Conservation (phyloP, 129 eudicot genomes). For the Flaveria bidentis region DNA sequence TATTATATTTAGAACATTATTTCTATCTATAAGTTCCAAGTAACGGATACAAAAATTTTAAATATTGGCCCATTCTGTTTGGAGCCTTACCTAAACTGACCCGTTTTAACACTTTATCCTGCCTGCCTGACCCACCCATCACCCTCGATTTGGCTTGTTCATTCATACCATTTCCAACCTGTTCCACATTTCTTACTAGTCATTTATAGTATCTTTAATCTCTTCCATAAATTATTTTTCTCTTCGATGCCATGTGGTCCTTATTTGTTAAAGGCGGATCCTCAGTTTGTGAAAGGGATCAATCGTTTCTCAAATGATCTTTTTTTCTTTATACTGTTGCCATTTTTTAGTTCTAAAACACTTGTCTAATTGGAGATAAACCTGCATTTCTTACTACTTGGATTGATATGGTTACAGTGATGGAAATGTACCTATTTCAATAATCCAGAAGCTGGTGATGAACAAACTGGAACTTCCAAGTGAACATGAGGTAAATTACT, state of each 20-base stretch:
- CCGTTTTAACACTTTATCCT: not conserved
- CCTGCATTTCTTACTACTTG: not conserved
- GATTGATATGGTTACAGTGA: conserved; percentile 54
- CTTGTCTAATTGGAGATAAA: not conserved
- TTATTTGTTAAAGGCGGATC: not conserved
- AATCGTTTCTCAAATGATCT: not conserved
- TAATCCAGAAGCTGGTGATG: conserved; percentile 70
- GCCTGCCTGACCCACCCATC: conserved; percentile 1
- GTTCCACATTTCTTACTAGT: not conserved
- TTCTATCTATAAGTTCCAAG: not conserved
- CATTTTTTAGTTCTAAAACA: not conserved
- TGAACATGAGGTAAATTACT: conserved; percentile 71
- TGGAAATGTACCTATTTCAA: conserved; percentile 69
- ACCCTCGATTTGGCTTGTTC: not conserved
- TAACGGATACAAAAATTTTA: not conserved
- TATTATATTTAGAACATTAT: not conserved
- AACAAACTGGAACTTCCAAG: conserved; percentile 73
- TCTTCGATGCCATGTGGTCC: not conserved
- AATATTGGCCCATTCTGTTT: not conserved
- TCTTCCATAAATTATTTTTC: not conserved
- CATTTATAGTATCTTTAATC: not conserved
- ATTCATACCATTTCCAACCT: not conserved
- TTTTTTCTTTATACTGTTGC: not conserved
- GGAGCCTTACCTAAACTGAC: not conserved
- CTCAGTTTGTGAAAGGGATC: not conserved